Evolutionary conservation across 2,329 filamentous ascomycete species (phyloP).

Genomic region (Colletotrichum tamarilloi): DNA sequence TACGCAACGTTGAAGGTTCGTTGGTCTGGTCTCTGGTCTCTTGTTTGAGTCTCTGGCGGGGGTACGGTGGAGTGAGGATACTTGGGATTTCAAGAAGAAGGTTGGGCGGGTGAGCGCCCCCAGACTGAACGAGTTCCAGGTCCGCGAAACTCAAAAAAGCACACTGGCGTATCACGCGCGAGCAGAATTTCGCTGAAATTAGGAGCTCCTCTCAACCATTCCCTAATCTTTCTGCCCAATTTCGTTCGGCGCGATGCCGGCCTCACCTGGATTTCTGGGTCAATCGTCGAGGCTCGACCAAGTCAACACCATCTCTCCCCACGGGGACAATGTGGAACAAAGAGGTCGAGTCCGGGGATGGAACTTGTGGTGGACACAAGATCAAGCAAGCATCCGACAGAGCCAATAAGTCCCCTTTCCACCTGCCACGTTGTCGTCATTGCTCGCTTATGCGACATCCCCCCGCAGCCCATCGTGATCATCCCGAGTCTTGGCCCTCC

Average conservation of each 20-base stretch:
- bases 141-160: conserved; percentile 14
- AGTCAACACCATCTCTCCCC: neutral
- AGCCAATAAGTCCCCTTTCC: neutral
- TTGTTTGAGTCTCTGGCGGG: neutral
- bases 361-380: neutral
- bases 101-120: neutral
- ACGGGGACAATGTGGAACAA: neutral
- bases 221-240: neutral
- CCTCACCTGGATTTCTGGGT: neutral
- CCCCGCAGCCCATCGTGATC: neutral
- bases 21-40: neutral
- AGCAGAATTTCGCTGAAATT: neutral
- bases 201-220: neutral
- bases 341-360: neutral
- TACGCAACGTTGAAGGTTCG: neutral
- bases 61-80: neutral
- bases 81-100: neutral
- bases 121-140: conserved; percentile 10
- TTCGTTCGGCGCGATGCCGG: neutral
- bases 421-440: neutral
- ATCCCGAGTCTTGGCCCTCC: neutral
- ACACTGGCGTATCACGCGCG: neutral
- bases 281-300: neutral
- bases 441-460: neutral
- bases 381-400: neutral